phyloP scores from a whole-genome alignment of 2,329 filamentous ascomycete genomes.

The Phaeosphaeriaceae sp. region DNA sequence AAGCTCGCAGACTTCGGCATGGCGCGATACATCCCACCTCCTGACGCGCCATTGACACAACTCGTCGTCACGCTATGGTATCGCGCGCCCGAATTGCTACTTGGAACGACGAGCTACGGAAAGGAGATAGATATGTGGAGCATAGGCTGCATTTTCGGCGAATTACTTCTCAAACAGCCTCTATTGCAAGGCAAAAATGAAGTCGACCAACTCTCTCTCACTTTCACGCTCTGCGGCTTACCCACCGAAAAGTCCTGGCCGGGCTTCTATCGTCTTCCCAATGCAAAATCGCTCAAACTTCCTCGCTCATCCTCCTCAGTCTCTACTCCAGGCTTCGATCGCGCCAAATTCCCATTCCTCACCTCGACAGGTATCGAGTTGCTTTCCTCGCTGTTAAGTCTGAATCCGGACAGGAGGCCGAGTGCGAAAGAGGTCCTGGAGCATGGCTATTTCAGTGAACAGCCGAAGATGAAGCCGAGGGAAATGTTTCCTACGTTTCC shows the following conservation, averaged over 20 bases:
- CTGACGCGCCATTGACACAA: conserved; percentile 80
- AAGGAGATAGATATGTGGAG: conserved; percentile 92
- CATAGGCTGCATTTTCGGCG: conserved; percentile 93
- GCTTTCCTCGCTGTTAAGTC: conserved; percentile 72
- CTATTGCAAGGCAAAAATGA: conserved; percentile 90
- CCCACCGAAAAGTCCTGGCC: conserved; percentile 87
- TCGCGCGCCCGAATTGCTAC: conserved; percentile 85
- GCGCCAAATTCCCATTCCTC: conserved; percentile 81
- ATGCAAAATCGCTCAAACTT: conserved; percentile 80
- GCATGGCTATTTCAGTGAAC: conserved; percentile 87
- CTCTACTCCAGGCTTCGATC: conserved; percentile 63
- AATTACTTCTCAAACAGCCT: conserved; percentile 83
- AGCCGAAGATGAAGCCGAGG: conserved; percentile 87
- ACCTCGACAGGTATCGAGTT: conserved; percentile 77
- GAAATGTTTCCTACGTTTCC: conserved; percentile 97
- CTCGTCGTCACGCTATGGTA: conserved; percentile 98
- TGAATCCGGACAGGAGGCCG: conserved; percentile 78
- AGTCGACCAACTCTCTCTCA: conserved; percentile 80
- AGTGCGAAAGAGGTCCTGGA: conserved; percentile 76
- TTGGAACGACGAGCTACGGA: conserved; percentile 80
- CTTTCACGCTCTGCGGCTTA: conserved; percentile 88
- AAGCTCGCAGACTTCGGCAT: conserved; percentile 99
- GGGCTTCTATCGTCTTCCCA: conserved; percentile 83
- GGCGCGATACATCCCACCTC: conserved; percentile 80
- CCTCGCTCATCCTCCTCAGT: conserved; percentile 48